Evolutionary conservation across 2,329 filamentous ascomycete genomes (phyloP), one percentile per base, ranked within the genome.

Genomic region (Aspergillus sp.): DNA sequence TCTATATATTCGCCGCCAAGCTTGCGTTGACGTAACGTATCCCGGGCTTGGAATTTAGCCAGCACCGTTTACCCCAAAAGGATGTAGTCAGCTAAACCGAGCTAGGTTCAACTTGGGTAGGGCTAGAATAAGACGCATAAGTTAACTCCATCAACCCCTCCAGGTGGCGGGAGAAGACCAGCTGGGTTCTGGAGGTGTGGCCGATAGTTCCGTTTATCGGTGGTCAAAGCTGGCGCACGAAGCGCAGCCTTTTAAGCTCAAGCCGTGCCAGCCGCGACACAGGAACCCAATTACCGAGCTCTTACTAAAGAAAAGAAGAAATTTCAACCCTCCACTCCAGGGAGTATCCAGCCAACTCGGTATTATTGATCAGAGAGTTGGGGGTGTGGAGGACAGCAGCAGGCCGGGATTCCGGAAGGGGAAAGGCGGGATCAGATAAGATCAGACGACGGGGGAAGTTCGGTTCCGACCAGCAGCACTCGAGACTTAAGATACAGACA

Each of bases 361-460:
- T 46, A 53, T 45, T 19, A 53, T 53, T 53, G 51, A 31, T 53
- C 51, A 53, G 41, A 17, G 25, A n/a, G 31, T 19, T 33, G 31
- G 51, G 27, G 41, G 14, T 12, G 40, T 53, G 51, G 51, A 52
- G 39, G 39, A 35, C 23, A 40, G 33, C 35, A 35, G 6, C 27
- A 35, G 25, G 37, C 35, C n/a, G 51, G 46, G 45, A 48, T 49
- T 35, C 56, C 52, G 21, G 45, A 63, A 57, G 17, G 9, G 59
- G 63, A 55, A 60, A 62, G 54, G 58, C 39, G 56, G 37, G 57
- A 67, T 67, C 65, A 66, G 65, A 67, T 67, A 67, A 67, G 65
- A 67, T 66, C 62, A 65, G 61, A 50, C 52, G 59, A 63, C 52
- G 57, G 50, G 56, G 59, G 50, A 41, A 59, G 35, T 43, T 37